Conservation (phyloP, 2,329 filamentous ascomycete genomes). For the Tolypocladium inflatum region DNA sequence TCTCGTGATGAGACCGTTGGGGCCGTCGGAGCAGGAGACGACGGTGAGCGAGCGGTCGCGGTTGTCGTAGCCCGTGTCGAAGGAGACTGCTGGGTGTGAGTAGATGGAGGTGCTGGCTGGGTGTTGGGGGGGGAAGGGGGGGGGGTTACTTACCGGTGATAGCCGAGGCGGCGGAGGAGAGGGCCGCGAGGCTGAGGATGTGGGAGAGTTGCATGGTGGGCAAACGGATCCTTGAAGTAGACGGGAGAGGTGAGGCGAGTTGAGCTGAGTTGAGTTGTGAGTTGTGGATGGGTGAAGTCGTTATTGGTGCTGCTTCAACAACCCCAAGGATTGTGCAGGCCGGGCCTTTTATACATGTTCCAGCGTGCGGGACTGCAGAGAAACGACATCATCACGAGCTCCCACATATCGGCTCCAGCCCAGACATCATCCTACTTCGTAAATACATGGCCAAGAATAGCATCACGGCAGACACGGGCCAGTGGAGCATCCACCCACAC, state of each 20-base stretch:
- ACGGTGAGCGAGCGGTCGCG: conserved; percentile 39
- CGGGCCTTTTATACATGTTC: background rate
- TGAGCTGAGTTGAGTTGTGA: background rate
- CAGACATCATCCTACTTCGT: background rate
- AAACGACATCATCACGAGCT: background rate
- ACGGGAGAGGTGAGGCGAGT: background rate
- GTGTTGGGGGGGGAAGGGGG: background rate
- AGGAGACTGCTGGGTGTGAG: conserved; percentile 43
- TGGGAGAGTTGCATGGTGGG: conserved; percentile 34
- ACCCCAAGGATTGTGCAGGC: background rate
- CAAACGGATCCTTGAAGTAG: background rate
- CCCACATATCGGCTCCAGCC: background rate
- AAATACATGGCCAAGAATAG: background rate
- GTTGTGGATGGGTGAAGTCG: background rate
- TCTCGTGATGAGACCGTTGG: conserved; percentile 54
- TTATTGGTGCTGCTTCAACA: background rate
- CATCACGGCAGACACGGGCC: background rate
- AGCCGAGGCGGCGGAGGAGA: conserved; percentile 26
- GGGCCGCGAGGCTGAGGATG: conserved; percentile 28
- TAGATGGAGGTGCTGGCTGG: background rate
- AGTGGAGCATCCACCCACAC: background rate
- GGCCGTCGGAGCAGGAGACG: conserved; percentile 59
- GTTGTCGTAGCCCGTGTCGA: conserved; percentile 64
- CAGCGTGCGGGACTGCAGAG: background rate
- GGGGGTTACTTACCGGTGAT: conserved; percentile 17